Percentiles rank a stretch among this genome's conserved stretches.
These are phyloP conservation scores for Colletotrichum eleusines DNA, from an alignment of 2,329 filamentous ascomycete species.

Conservation along the genomic window DNA sequence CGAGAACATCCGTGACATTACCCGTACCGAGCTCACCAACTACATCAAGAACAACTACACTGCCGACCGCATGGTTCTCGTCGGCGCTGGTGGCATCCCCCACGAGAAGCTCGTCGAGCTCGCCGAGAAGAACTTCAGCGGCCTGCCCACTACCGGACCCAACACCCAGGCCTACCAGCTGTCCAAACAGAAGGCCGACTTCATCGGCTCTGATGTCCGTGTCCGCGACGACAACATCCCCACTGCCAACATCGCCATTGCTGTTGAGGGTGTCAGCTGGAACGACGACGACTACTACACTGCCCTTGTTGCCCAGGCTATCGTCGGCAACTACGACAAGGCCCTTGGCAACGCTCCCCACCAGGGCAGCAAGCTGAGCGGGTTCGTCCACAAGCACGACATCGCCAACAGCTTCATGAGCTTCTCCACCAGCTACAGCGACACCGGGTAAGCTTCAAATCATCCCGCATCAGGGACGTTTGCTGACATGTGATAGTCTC, in stretches of 20 bases:
- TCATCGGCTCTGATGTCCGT: slow-evolving; percentile 95
- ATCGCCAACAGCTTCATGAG: slow-evolving; percentile 99
- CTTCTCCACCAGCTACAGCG: slow-evolving; percentile 99
- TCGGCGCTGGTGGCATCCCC: slow-evolving; percentile 92
- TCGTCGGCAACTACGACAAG: slow-evolving; percentile 99
- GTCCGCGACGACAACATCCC: slow-evolving; percentile 96
- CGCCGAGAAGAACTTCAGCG: slow-evolving; percentile 94
- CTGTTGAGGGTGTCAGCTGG: slow-evolving; percentile 99
- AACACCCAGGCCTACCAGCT: slow-evolving; percentile 80
- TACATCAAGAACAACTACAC: slow-evolving; percentile 99
- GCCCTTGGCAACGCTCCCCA: slow-evolving; percentile 97
- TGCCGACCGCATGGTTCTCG: slow-evolving; percentile 98
- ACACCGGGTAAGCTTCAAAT: slow-evolving; percentile 82
- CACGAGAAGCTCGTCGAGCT: slow-evolving; percentile 95
- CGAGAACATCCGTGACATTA: slow-evolving; percentile 98
- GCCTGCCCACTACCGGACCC: slow-evolving; percentile 80
- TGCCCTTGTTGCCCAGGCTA: slow-evolving; percentile 95
- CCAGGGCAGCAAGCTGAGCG: slow-evolving; percentile 97
- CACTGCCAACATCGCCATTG: slow-evolving; percentile 97
- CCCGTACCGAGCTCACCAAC: slow-evolving; percentile 87
- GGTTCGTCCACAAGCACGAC: slow-evolving; percentile 92
- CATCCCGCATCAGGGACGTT: slow-evolving; percentile 44
- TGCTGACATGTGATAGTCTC: slow-evolving; percentile 71
- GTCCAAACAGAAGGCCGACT: slow-evolving; percentile 91
- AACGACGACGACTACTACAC: slow-evolving; percentile 99